Evolutionary conservation across 441 rosid genomes (phyloP).

Genomic region (Jatropha podagrica): DNA sequence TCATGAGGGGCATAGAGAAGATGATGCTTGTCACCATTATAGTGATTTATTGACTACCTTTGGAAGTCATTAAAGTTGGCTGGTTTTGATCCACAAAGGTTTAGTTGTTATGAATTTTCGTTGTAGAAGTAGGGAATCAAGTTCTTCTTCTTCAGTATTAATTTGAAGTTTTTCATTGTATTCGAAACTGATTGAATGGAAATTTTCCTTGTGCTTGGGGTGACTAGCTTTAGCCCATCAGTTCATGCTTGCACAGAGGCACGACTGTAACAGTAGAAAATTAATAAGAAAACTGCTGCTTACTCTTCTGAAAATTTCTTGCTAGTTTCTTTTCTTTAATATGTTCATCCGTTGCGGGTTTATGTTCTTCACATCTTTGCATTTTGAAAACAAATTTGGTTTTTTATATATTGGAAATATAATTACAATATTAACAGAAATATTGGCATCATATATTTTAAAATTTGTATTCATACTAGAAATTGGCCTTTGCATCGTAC

Average conservation of each 20-base stretch:
- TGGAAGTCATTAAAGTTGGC: conserved; percentile 17
- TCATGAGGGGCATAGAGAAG: conserved; percentile 26
- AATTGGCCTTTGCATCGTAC: too few relatives aligned
- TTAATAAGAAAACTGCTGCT: conserved; percentile 22
- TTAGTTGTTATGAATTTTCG: conserved; percentile 28
- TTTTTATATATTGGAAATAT: too few relatives aligned
- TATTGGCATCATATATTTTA: too few relatives aligned
- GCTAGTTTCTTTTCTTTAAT: background rate
- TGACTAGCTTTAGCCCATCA: conserved; percentile 19
- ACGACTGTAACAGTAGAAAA: conserved; percentile 9
- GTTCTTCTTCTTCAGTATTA: conserved; percentile 33
- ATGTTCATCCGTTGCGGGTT: too few relatives aligned
- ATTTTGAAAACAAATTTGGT: too few relatives aligned
- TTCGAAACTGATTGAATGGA: conserved; percentile 37
- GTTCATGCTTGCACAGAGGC: conserved; percentile 10
- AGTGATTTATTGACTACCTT: conserved; percentile 14
- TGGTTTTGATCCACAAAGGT: conserved; percentile 18
- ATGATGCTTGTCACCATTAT: background rate
- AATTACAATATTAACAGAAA: too few relatives aligned
- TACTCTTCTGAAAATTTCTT: background rate
- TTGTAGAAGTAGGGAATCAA: conserved; percentile 32
- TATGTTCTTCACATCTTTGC: too few relatives aligned
- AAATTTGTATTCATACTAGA: too few relatives aligned
- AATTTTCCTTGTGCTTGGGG: conserved; percentile 31
- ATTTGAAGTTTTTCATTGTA: conserved; percentile 27